Evolutionary conservation across 179 eudicot species (phyloP).

Genomic region (Vitellaria paradoxa): DNA sequence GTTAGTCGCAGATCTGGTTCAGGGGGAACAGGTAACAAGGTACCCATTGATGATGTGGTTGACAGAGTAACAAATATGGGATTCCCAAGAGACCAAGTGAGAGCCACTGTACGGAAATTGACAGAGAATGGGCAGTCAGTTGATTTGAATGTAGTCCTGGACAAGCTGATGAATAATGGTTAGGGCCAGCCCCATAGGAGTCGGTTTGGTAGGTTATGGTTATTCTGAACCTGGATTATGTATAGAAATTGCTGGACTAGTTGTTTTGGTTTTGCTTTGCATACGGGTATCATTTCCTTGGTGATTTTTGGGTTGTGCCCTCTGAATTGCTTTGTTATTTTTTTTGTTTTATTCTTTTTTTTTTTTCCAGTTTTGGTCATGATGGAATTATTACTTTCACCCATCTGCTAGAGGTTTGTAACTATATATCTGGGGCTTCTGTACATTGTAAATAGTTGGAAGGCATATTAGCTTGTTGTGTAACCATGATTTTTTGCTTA

Average conservation of each 20-base stretch:
- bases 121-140: constrained; percentile 94
- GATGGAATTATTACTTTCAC: not conserved
- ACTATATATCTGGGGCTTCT: too few species aligned
- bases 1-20: constrained; percentile 53
- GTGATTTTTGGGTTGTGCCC: not conserved
- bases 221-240: constrained; percentile 13
- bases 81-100: constrained; percentile 85
- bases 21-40: constrained; percentile 68
- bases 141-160: constrained; percentile 84
- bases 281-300: not conserved
- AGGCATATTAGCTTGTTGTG: too few species aligned
- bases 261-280: not conserved
- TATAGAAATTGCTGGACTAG: constrained; percentile 11
- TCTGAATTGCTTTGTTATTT: constrained; percentile 5
- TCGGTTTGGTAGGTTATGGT: constrained; percentile 68
- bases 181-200: constrained; percentile 65
- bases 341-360: constrained; percentile 7
- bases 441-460: too few species aligned
- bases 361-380: not conserved
- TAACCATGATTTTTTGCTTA: too few species aligned
- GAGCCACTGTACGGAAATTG: constrained; percentile 74
- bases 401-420: not conserved
- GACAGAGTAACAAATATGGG: constrained; percentile 94
- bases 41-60: constrained; percentile 95
- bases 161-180: constrained; percentile 90